phyloP scores from a whole-genome alignment of 441 rosid species.

The Populus hybrid region DNA sequence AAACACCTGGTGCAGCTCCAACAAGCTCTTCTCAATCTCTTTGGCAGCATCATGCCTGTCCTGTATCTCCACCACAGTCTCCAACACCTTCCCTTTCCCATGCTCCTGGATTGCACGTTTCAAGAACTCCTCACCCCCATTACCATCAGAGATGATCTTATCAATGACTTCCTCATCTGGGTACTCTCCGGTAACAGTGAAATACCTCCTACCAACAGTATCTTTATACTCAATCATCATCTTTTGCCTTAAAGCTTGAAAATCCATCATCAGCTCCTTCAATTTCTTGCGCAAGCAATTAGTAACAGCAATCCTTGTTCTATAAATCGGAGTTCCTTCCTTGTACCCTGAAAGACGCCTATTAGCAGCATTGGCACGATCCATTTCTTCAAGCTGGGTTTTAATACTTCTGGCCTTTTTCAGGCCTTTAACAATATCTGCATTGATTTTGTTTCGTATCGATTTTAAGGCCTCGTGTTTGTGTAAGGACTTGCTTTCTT shows the following conservation, averaged over 20 bases:
- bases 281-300: constrained; percentile 75
- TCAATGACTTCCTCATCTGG: constrained; percentile 81
- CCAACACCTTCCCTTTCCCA: constrained; percentile 80
- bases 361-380: constrained; percentile 69
- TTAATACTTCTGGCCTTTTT: constrained; percentile 61
- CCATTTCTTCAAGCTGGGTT: constrained; percentile 87
- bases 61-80: constrained; percentile 85
- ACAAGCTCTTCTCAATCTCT: constrained; percentile 84
- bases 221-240: constrained; percentile 89
- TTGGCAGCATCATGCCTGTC: constrained; percentile 80
- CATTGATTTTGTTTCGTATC: constrained; percentile 61
- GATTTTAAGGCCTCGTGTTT: constrained; percentile 66
- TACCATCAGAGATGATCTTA: constrained; percentile 62
- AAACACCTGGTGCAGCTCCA: constrained; percentile 90
- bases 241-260: constrained; percentile 78
- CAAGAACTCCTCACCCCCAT: constrained; percentile 71
- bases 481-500: constrained; percentile 74
- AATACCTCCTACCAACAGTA: constrained; percentile 82
- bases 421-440: constrained; percentile 63
- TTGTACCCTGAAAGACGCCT: constrained; percentile 76
- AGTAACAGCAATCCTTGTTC: constrained; percentile 77
- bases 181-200: constrained; percentile 81
- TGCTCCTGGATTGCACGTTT: constrained; percentile 76
- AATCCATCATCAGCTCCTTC: constrained; percentile 92
- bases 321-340: constrained; percentile 73